Conservation (phyloP, 371 early-diverging fungal species). For the Fennellomyces sp. region DNA sequence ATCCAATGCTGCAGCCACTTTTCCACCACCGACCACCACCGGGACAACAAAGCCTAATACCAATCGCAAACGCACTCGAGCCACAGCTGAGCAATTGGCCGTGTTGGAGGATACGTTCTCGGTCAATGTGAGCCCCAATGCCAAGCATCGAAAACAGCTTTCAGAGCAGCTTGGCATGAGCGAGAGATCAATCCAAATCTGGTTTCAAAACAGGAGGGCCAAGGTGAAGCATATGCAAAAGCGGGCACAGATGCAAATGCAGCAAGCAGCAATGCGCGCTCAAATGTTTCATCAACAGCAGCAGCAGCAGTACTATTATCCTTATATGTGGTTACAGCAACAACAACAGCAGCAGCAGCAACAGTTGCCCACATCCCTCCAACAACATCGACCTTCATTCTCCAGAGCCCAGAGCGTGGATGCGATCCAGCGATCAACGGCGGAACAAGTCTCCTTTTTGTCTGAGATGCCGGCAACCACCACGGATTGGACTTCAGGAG, state of each 20-base stretch:
- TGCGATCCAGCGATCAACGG: background rate
- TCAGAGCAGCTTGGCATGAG: conserved; percentile 91
- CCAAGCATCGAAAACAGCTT: conserved; percentile 83
- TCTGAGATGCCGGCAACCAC: background rate
- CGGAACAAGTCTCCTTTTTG: background rate
- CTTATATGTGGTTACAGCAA: conserved; percentile 9
- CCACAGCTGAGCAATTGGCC: conserved; percentile 75
- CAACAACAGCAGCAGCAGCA: conserved; percentile 5
- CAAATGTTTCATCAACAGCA: conserved; percentile 23
- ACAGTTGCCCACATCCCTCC: too few relatives aligned
- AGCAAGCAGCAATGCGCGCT: conserved; percentile 33
- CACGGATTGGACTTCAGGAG: too few relatives aligned
- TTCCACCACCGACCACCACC: background rate
- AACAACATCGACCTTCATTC: background rate
- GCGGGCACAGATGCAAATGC: conserved; percentile 53
- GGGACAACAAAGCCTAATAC: background rate
- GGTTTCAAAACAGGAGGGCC: conserved; percentile 99
- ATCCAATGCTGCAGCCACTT: background rate
- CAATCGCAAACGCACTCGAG: conserved; percentile 67
- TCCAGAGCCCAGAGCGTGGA: conserved; percentile 1
- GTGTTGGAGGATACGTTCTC: conserved; percentile 79
- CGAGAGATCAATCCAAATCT: conserved; percentile 93
- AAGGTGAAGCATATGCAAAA: conserved; percentile 83
- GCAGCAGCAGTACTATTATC: conserved; percentile 14
- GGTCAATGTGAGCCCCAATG: conserved; percentile 73